Evolutionary conservation across 2,329 filamentous ascomycete genomes (phyloP), one percentile per base, ranked within the genome.

Genomic region (Talaromyces sp.): DNA sequence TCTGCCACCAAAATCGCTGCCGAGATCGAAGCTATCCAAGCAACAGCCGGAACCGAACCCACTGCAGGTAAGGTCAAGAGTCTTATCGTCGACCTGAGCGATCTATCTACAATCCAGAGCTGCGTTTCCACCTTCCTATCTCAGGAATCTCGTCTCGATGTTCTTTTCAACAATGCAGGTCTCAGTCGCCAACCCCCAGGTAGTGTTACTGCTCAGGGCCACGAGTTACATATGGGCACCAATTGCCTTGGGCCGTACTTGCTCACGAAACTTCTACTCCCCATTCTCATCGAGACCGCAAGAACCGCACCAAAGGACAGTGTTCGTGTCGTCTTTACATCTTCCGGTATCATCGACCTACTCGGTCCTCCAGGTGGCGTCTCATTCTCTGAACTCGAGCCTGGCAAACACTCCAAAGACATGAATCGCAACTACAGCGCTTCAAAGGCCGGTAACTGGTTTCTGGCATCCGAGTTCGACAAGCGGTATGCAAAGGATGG

Each of bases 21-120:
- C 0, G 82, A 83, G 48, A 82, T 87, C 54, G 71, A 75, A 6
- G 67, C 72, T 3, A 82, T 87, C 27, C 45, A 48, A 48, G 19
- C 45, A 19, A n/a, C 41, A 48, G 45, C 22, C 45, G 45, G 11
- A 48, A 13, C 45, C 3, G 45, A 14, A 24, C 45, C 9, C 45
- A 24, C 22, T 27, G 22, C 22, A 14, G 45, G 45, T 19, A 24
- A 48, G 22, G 10, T 48, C 10, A 48, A 48, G 45, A 48, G 45
- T 3, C 19, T 48, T 13, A 48, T 48, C 14, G 7, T 48, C 5
- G 45, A 48, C 11, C 45, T 48, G 22, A 6, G 65, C 45, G 45
- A 48, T 22, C 22, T 48, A 14, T 48, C 45, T 14, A 48, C 45
- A 11, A 48, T 48, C 22, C 19, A 9, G 11, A 48, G 45, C 22